These are phyloP conservation scores for Candida silvicultrix DNA, from an alignment of 805 yeast species.

Conservation along the genomic window DNA sequence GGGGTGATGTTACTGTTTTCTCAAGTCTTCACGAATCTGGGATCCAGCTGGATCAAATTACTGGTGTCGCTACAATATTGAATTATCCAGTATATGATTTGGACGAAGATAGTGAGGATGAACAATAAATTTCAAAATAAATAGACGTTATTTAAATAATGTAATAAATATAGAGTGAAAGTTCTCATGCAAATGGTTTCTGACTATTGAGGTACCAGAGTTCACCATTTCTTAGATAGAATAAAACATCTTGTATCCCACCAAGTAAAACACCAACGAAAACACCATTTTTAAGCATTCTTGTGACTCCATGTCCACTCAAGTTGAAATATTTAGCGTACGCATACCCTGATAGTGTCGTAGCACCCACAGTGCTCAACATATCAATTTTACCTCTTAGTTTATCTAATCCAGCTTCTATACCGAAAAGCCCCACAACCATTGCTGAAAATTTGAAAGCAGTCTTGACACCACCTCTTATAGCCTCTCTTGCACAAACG, in stretches of 20 bases:
- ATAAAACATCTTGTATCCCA: slow-evolving; percentile 56
- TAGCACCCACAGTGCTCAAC: slow-evolving; percentile 54
- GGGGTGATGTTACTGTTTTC: slow-evolving; percentile 74
- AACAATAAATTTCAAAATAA: background rate
- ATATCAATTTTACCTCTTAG: slow-evolving; percentile 50
- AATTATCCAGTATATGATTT: slow-evolving; percentile 79
- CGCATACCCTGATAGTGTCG: slow-evolving; percentile 42
- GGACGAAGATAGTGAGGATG: slow-evolving; percentile 36
- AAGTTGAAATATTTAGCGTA: slow-evolving; percentile 40
- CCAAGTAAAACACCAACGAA: slow-evolving; percentile 58
- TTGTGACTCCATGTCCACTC: slow-evolving; percentile 34
- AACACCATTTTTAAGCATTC: slow-evolving; percentile 44
- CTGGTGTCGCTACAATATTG: slow-evolving; percentile 86
- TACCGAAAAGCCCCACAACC: slow-evolving; percentile 44
- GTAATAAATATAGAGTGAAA: background rate
- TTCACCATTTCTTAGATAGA: slow-evolving; percentile 50
- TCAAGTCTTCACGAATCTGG: slow-evolving; percentile 88
- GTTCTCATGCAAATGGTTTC: background rate
- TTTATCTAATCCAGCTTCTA: slow-evolving; percentile 58
- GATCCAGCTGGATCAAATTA: slow-evolving; percentile 77
- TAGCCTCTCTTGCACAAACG: slow-evolving; percentile 55
- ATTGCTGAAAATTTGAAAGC: slow-evolving; percentile 36
- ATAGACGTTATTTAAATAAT: background rate
- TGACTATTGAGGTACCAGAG: slow-evolving; percentile 50
- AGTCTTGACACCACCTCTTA: slow-evolving; percentile 38